Evolutionary conservation across 2,329 filamentous ascomycete genomes (phyloP).

Genomic region (Setomelanomma holmii): DNA sequence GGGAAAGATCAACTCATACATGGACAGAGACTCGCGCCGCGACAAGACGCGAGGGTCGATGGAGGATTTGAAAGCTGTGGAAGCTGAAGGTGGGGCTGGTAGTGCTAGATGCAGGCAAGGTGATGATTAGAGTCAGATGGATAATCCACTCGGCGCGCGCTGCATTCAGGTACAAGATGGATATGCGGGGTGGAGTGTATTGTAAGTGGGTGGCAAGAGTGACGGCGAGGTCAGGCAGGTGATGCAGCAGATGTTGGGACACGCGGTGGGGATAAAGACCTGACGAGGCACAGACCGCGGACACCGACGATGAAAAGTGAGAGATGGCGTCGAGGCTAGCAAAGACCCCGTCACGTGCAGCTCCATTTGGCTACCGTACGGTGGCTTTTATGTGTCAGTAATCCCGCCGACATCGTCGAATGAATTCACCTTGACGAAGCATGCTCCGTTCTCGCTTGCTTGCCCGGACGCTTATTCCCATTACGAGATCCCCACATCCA

Average conservation of each 20-base stretch:
- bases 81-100: slow-evolving; percentile 22
- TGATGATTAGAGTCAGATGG: slow-evolving; percentile 9
- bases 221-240: slow-evolving; percentile 17
- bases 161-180: slow-evolving; percentile 8
- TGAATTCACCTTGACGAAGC: slow-evolving; percentile 1
- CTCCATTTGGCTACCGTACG: slow-evolving; percentile 5
- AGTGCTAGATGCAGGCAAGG: slow-evolving; percentile 16
- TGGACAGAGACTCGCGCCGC: slow-evolving; percentile 24
- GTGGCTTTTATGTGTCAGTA: not conserved
- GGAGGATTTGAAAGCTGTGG: slow-evolving; percentile 5
- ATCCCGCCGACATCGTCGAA: not conserved
- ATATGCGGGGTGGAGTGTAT: slow-evolving; percentile 14
- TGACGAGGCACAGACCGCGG: not conserved
- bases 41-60: slow-evolving; percentile 18
- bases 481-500: slow-evolving; percentile 12
- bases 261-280: slow-evolving; percentile 12
- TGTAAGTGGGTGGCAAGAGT: slow-evolving; percentile 23
- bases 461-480: slow-evolving; percentile 7
- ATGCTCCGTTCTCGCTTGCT: slow-evolving; percentile 8
- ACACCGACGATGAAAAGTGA: not conserved
- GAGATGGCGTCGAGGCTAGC: not conserved
- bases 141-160: not conserved
- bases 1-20: slow-evolving; percentile 25
- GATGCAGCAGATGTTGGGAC: slow-evolving; percentile 26
- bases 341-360: not conserved